These are phyloP conservation scores for Austropuccinia psidii DNA, from an alignment of 1,284 basidiomycete species.

Conservation along the genomic window DNA sequence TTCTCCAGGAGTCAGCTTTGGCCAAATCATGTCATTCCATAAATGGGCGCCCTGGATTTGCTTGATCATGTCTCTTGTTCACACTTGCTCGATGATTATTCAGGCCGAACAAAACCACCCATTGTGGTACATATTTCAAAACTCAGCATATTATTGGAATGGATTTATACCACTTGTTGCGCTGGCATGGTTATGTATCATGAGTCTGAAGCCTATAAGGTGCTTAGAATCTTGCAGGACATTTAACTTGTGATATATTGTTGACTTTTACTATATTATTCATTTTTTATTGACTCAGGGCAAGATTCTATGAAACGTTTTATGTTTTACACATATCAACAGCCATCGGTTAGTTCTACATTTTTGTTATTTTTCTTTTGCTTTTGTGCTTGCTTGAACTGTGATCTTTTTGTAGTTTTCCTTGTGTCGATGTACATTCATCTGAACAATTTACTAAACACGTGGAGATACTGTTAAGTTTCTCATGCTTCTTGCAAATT, in stretches of 20 bases:
- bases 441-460: not conserved
- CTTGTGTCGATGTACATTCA: slow-evolving; percentile 28
- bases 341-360: slow-evolving; percentile 7
- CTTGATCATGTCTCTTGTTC: slow-evolving; percentile 26
- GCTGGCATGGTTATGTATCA: slow-evolving; percentile 30
- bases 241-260: not conserved
- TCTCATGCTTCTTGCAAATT: not conserved
- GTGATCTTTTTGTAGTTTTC: slow-evolving; percentile 8
- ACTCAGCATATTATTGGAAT: slow-evolving; percentile 19
- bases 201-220: slow-evolving; percentile 34
- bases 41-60: slow-evolving; percentile 37
- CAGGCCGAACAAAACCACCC: slow-evolving; percentile 4
- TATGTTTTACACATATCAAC: slow-evolving; percentile 29
- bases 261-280: not conserved
- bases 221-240: not conserved
- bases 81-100: slow-evolving; percentile 28
- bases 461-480: slow-evolving; percentile 21
- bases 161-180: slow-evolving; percentile 28
- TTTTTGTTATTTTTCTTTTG: not conserved
- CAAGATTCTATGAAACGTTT: slow-evolving; percentile 31
- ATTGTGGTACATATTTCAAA: slow-evolving; percentile 11
- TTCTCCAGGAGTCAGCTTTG: slow-evolving; percentile 12
- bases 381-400: not conserved
- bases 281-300: not conserved
- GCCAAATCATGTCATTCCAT: slow-evolving; percentile 24